Conservation (phyloP, 768 basidiomycete species). For the Gyrodon lividus region DNA sequence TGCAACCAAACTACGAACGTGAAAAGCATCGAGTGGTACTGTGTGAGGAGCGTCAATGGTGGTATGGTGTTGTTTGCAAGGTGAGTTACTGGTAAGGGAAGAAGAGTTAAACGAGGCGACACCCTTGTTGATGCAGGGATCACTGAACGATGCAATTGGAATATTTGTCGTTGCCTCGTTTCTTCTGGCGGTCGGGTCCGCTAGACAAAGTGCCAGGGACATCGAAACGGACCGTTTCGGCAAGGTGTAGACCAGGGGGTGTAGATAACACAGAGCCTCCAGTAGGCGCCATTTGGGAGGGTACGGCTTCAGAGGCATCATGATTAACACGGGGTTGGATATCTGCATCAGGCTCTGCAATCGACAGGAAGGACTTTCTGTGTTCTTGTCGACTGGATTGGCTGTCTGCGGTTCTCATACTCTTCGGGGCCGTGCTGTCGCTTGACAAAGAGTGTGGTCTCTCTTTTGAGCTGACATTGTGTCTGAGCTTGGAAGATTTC, state of each 20-base stretch:
- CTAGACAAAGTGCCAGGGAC: slow-evolving; percentile 5
- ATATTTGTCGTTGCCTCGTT: slow-evolving; percentile 27
- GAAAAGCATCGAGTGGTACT: neutral
- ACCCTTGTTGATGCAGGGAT: neutral
- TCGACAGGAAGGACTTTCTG: slow-evolving; percentile 36
- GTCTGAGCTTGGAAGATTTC: slow-evolving; percentile 37
- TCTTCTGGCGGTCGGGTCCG: slow-evolving; percentile 26
- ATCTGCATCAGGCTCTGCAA: slow-evolving; percentile 29
- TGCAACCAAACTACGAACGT: no score
- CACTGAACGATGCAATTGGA: slow-evolving; percentile 29
- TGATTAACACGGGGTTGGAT: slow-evolving; percentile 15
- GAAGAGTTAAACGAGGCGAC: neutral
- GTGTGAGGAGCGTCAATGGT: no score
- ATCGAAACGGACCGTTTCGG: slow-evolving; percentile 10
- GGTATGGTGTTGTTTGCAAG: neutral
- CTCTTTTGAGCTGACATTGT: slow-evolving; percentile 39
- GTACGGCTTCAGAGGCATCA: slow-evolving; percentile 19
- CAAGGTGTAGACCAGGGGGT: neutral
- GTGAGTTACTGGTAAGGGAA: neutral
- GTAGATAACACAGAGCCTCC: slow-evolving; percentile 1
- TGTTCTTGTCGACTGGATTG: slow-evolving; percentile 40
- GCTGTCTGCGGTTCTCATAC: slow-evolving; percentile 54
- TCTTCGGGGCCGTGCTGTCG: slow-evolving; percentile 55
- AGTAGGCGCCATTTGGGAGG: slow-evolving; percentile 13
- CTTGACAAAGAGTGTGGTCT: slow-evolving; percentile 62